A percentile compares a stretch with the other conserved stretches of the same genome.
These are phyloP conservation scores for Abelmoschus esculentus DNA, from an alignment of 345 rosid genomes.

Conservation along the genomic window DNA sequence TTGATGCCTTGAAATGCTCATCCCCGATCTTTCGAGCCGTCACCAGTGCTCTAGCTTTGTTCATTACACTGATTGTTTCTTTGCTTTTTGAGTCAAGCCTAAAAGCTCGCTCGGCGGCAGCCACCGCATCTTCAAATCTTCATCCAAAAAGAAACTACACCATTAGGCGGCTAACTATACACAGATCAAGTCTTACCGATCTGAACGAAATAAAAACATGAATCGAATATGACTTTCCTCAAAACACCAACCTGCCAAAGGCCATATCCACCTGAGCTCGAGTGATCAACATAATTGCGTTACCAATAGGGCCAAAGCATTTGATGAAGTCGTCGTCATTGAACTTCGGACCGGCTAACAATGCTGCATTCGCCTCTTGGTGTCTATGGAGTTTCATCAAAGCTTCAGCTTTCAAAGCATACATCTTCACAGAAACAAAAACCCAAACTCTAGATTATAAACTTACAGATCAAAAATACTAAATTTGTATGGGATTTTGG, in stretches of 20 bases:
- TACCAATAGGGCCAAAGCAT: not conserved
- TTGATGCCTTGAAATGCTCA: not conserved
- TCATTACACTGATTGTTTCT: not conserved
- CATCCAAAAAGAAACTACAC: not conserved
- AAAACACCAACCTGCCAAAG: not conserved
- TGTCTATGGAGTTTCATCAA: slow-evolving; percentile 1
- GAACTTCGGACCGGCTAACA: not conserved
- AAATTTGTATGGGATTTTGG: not conserved
- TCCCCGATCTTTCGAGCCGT: not conserved
- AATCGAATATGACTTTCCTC: too few species aligned
- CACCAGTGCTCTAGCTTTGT: not conserved
- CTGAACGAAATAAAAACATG: too few species aligned
- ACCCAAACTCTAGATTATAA: not conserved
- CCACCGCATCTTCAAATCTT: not conserved
- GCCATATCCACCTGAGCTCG: not conserved
- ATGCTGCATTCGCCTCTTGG: not conserved
- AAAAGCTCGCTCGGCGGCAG: not conserved
- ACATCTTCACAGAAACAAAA: not conserved
- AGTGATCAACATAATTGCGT: not conserved
- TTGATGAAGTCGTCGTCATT: not conserved
- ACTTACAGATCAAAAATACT: not conserved
- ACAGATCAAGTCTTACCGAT: not conserved
- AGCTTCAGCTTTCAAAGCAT: not conserved
- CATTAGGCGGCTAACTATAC: not conserved
- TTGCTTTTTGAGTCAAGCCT: not conserved